Conservation (phyloP, 208 protist species). For the Trypanosoma boissoni region DNA sequence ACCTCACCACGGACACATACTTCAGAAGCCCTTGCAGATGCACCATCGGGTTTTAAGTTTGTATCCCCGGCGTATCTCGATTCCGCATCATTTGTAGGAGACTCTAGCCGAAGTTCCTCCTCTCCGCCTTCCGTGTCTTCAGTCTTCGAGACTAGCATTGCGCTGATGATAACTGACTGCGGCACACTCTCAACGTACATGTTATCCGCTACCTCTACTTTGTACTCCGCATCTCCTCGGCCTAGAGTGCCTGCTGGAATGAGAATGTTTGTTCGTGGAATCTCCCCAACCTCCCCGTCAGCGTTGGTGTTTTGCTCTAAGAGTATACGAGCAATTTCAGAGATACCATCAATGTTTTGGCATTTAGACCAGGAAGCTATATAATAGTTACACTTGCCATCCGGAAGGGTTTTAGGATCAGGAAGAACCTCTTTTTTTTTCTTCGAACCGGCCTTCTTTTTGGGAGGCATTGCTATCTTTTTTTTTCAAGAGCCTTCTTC, state of each 20-base stretch:
- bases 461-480: slow-evolving; percentile 20
- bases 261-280: slow-evolving; percentile 68
- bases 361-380: slow-evolving; percentile 77
- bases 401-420: slow-evolving; percentile 45
- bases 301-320: slow-evolving; percentile 45
- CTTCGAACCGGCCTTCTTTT: slow-evolving; percentile 40
- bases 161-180: slow-evolving; percentile 22
- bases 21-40: slow-evolving; percentile 39
- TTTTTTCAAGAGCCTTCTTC: too few species aligned
- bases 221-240: slow-evolving; percentile 9
- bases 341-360: slow-evolving; percentile 47
- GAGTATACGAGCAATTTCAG: slow-evolving; percentile 39
- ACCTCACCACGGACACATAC: slow-evolving; percentile 42
- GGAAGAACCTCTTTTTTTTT: slow-evolving; percentile 69
- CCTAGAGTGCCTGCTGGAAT: slow-evolving; percentile 19
- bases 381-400: slow-evolving; percentile 61
- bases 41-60: slow-evolving; percentile 27
- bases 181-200: slow-evolving; percentile 61
- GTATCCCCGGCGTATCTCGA: too few species aligned
- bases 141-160: not conserved
- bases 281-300: slow-evolving; percentile 38
- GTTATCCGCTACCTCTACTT: slow-evolving; percentile 43
- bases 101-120: slow-evolving; percentile 28
- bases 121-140: slow-evolving; percentile 1
- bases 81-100: not conserved